Evolutionary conservation across 805 yeast genomes (phyloP), one percentile per base, ranked within the genome.

Genomic region (Priceomyces melissophilus): DNA sequence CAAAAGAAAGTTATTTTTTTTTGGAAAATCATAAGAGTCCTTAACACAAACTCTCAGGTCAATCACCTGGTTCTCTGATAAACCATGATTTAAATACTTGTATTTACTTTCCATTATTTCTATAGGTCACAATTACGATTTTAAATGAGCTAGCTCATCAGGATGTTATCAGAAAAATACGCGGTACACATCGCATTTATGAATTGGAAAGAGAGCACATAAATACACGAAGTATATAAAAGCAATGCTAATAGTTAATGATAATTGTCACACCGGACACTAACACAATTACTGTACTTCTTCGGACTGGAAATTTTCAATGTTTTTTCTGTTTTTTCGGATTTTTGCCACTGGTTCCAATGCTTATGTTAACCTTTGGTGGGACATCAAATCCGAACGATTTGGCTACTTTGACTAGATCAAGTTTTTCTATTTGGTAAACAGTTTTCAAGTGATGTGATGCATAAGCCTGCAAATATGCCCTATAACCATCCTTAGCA

Each of bases 401-500:
- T 63, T 84, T 87, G 41, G 97, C 99, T 25, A 93, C 97, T 69
- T 91, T 93, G 28, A 82, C 91, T 48, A 93, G 71, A 63, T 93
- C 99, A 46, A 93, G 75, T 67, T 90, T 88, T 66, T 93, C 98
- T 54, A 93, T 88, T 68, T 90, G 95, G 61, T 93, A 93, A 11
- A 93, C 99, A 2, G 96, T 87, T 65, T 93, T 93, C 65, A 93
- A 74, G 58, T 90, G 96, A 67, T 93, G 99, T 15, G 96, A 85
- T 5, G 99, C 90, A 60, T 93, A 93, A 4, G 99, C 98, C 69
- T 93, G 99, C 56, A 93, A 75, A 65, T 93, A 93, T 2, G 98
- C 81, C 61, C 97, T 79, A 71, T 93, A 93, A 45, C 99, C 99
- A 60, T 93, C 99, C 66, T 89, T 87, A 25, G 99, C 99, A 41